Evolutionary conservation across 805 yeast species (phyloP), one percentile per base, ranked within the genome.

Genomic region (Wickerhamiella galacta): DNA sequence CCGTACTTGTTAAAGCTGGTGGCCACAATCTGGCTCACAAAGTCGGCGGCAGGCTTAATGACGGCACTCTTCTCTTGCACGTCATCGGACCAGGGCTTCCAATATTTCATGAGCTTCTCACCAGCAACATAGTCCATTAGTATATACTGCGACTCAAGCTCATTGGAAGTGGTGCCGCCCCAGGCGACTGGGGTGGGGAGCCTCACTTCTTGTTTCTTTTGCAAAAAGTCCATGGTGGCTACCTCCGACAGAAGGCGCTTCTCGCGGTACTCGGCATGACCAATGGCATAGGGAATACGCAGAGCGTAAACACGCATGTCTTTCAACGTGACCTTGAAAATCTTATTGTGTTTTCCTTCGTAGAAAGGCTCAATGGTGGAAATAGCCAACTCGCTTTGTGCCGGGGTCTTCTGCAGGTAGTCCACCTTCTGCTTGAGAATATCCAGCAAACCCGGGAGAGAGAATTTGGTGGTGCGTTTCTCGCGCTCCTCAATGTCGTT

Each of bases 311-410:
- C 58, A 43, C 70, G 75, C 2, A 60, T 73, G 32, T 70, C 66
- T 41, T 68, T 68, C 35, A 83, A 60, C 15, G 70, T 68, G 24
- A 83, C 58, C 51, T 76, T 72, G 57, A 85, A 87, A 38, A 87
- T 62, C 51, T 94, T 68, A 58, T 87, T 87, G 52, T 82, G 95
- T 57, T 81, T 82, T 34, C 96, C 98, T 54, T 87, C 96, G 49
- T 81, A 93, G 39, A 82, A 66, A 34, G 92, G 76, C 38, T 80
- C 70, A 51, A 87, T 71, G 30, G 85, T 72, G 46, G 72, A 74
- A 43, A 82, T 63, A 32, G 61, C 54, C 20, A 71, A 51, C 17
- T 58, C 58, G 38, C 67, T 68, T 40, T 59, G 61, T 26, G 45
- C 49, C 3, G 66, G 58, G 20, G 68, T 61, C 25, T 42, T 40